Percentiles rank a stretch among this genome's conserved stretches.
Evolutionary conservation across 2,329 filamentous ascomycete genomes (phyloP).

Genomic region (Cordyceps tenuipes): DNA sequence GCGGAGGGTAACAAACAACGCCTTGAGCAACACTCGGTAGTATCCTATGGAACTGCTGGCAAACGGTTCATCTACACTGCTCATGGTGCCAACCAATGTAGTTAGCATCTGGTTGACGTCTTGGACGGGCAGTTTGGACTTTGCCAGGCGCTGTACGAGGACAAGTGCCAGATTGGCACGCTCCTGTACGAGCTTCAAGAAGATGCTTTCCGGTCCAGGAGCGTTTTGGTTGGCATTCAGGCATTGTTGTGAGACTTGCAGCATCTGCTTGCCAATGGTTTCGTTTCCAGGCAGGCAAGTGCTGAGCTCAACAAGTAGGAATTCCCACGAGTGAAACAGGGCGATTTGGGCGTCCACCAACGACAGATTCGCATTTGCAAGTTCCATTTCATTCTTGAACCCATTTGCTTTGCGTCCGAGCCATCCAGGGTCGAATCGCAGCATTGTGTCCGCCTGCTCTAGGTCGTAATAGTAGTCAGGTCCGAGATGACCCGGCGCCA

Average conservation of each 20-base stretch:
- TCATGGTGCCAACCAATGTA: slow-evolving; percentile 44
- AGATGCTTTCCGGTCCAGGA: slow-evolving; percentile 71
- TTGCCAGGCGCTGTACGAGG: slow-evolving; percentile 70
- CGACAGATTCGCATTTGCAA: slow-evolving; percentile 84
- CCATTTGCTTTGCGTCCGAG: slow-evolving; percentile 58
- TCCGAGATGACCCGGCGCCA: slow-evolving; percentile 61
- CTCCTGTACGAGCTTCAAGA: slow-evolving; percentile 65
- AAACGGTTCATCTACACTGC: slow-evolving; percentile 46
- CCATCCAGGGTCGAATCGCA: slow-evolving; percentile 75
- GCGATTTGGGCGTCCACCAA: slow-evolving; percentile 85
- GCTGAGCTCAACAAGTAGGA: slow-evolving; percentile 75
- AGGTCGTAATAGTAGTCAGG: slow-evolving; percentile 78
- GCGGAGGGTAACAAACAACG: slow-evolving; percentile 74
- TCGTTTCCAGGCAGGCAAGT: slow-evolving; percentile 47
- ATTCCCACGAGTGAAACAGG: slow-evolving; percentile 83
- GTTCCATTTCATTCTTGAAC: slow-evolving; percentile 73
- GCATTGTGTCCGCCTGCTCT: slow-evolving; percentile 63
- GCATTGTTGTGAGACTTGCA: slow-evolving; percentile 68
- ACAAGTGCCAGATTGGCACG: slow-evolving; percentile 76
- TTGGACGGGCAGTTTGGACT: slow-evolving; percentile 40
- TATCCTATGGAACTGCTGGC: slow-evolving; percentile 51
- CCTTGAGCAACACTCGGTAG: slow-evolving; percentile 74
- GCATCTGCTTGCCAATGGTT: slow-evolving; percentile 58
- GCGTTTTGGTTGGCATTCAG: slow-evolving; percentile 67
- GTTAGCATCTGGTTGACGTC: slow-evolving; percentile 45